Conservation (phyloP, 2,329 filamentous ascomycete species). For the Fonsecaea erecta region DNA sequence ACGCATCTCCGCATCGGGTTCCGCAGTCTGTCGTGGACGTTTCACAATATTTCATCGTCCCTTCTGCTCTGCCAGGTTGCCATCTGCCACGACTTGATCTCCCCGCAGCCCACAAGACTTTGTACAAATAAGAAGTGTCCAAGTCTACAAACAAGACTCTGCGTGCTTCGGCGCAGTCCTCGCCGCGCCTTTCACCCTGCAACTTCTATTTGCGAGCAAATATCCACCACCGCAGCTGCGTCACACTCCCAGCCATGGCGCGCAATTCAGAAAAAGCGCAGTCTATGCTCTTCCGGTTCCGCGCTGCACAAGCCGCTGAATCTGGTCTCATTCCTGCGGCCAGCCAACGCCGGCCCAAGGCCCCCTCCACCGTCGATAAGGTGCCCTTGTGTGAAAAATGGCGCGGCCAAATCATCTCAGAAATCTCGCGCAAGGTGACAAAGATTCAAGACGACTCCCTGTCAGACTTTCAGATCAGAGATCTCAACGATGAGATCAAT, state of each 20-base stretch:
- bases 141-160: not conserved
- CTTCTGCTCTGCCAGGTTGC: not conserved
- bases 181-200: not conserved
- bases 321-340: slow-evolving; percentile 94
- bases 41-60: not conserved
- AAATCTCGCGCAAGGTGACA: slow-evolving; percentile 94
- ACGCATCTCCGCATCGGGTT: slow-evolving; percentile 17
- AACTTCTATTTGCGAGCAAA: not conserved
- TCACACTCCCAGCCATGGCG: slow-evolving; percentile 56
- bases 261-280: slow-evolving; percentile 98
- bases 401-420: slow-evolving; percentile 95
- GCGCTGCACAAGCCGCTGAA: slow-evolving; percentile 93
- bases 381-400: slow-evolving; percentile 94
- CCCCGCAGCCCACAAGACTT: not conserved
- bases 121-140: not conserved
- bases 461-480: slow-evolving; percentile 96
- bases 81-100: not conserved
- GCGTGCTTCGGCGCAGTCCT: not conserved
- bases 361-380: slow-evolving; percentile 81
- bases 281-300: slow-evolving; percentile 99
- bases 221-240: not conserved
- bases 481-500: slow-evolving; percentile 99
- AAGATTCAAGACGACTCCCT: slow-evolving; percentile 90
- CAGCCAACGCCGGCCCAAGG: slow-evolving; percentile 84
- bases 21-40: not conserved